A percentile compares a stretch with the other conserved stretches of the same genome.
Conservation (phyloP, 495 filamentous ascomycete species). For the Aspergillus ostianus region DNA sequence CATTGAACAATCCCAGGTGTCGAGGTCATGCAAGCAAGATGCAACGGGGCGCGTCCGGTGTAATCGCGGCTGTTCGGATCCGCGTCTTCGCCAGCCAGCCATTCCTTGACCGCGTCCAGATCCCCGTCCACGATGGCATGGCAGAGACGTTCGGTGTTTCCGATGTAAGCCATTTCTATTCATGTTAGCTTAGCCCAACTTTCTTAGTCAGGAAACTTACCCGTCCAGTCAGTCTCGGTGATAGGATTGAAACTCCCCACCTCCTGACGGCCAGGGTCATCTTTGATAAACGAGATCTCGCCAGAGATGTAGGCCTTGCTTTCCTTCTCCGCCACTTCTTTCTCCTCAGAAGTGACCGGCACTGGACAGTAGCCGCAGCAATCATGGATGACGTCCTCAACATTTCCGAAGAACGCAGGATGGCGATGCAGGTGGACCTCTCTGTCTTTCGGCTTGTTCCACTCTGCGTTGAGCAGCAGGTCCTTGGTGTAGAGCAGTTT, state of each 20-base stretch:
- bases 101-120: conserved; percentile 62
- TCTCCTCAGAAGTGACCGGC: conserved; percentile 65
- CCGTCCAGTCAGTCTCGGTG: conserved; percentile 78
- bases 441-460: conserved; percentile 71
- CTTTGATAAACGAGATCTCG: conserved; percentile 65
- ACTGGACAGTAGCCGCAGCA: conserved; percentile 77
- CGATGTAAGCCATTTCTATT: conserved; percentile 65
- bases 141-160: conserved; percentile 67
- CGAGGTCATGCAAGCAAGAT: conserved; percentile 67
- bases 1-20: conserved; percentile 66
- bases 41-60: conserved; percentile 77
- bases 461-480: conserved; percentile 80
- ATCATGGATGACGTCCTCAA: conserved; percentile 67
- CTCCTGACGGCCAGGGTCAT: conserved; percentile 76
- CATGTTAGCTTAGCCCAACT: background rate
- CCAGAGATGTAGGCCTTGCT: conserved; percentile 70
- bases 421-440: conserved; percentile 75
- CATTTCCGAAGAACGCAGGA: conserved; percentile 68
- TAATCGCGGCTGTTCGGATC: conserved; percentile 68
- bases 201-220: conserved; percentile 41
- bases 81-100: conserved; percentile 59
- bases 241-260: conserved; percentile 74
- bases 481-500: conserved; percentile 77
- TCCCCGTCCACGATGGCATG: conserved; percentile 74
- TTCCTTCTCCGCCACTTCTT: conserved; percentile 66